Evolutionary conservation across 352 stramenopile species (phyloP), one percentile per base, ranked within the genome.

Genomic region (Pythium plurisporium): DNA sequence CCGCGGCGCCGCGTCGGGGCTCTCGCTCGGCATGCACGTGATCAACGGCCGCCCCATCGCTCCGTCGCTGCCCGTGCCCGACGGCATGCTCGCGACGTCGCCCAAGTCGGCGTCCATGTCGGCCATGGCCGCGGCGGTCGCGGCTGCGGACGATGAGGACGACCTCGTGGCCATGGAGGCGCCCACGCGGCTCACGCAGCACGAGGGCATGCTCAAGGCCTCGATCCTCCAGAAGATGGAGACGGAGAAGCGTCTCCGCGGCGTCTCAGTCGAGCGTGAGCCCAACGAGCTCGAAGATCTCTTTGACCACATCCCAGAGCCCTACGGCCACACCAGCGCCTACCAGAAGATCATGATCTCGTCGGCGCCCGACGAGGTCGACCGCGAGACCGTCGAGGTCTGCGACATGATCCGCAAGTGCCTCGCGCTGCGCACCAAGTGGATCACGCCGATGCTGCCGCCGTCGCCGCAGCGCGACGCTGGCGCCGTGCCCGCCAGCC

Each of bases 261-360:
- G 72, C 17, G 43, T 91, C 4, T 87, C 79, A 15, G 70, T 59
- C 54, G 25, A 71, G 51, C 45, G 53, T 29, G 48, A 76, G 37
- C 62, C 73, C 19, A 67, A 67, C 2, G 67, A 67, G 37, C 44
- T 68, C 17, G 62, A 69, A n/a, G 76, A 83, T 48, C 66, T 95
- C 20, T 95, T 95, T 62, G 81, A 95, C 52, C 75, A 63, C 34
- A 73, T 93, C 20, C 85, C 82, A 8, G 82, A 89, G 68, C 85
- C 85, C 17, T 95, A 93, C 67, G 76, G 75, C 1, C 67, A 93
- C 50, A 30, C 74, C 34, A 78, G 65, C 48, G 66, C 70, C 17
- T 95, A 87, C 65, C 79, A 93, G 62, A 82, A 82, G 45, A 89
- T 95, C 48, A 52, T 89, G 51, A 91, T 95, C 57, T 88, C 81